phyloP scores from a whole-genome alignment of 352 stramenopile genomes.

The Pythium insidiosum region DNA sequence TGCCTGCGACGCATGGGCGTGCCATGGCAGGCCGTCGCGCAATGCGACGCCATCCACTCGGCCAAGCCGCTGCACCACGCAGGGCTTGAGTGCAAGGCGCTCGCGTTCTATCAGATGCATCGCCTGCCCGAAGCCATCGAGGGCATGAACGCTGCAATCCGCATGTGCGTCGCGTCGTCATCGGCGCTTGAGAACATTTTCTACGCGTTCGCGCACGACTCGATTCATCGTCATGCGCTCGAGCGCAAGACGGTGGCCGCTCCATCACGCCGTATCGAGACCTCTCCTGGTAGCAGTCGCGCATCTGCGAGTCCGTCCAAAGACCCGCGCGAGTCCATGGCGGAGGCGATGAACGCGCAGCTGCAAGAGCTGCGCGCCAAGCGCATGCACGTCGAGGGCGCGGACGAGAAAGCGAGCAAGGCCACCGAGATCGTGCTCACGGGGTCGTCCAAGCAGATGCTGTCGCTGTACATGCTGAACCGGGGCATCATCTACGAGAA shows the following conservation, averaged over 20 bases:
- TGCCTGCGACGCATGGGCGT: conserved; percentile 45
- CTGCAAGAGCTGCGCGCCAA: conserved; percentile 11
- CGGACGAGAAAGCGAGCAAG: neutral
- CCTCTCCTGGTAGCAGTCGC: neutral
- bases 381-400: neutral
- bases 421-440: conserved; percentile 16
- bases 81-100: conserved; percentile 47
- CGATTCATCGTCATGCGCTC: conserved; percentile 45
- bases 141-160: conserved; percentile 50
- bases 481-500: conserved; percentile 60
- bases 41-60: conserved; percentile 39
- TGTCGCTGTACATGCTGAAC: conserved; percentile 68
- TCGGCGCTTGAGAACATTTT: conserved; percentile 53
- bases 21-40: conserved; percentile 29
- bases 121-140: conserved; percentile 30
- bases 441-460: conserved; percentile 48
- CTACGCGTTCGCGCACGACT: conserved; percentile 42
- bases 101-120: conserved; percentile 45
- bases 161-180: conserved; percentile 46
- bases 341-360: conserved; percentile 13
- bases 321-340: conserved; percentile 6
- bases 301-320: neutral
- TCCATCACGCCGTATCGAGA: no score
- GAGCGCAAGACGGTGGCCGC: conserved; percentile 36
- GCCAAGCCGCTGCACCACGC: conserved; percentile 40